Evolutionary conservation across 179 eudicot species (phyloP).

Genomic region (Silene vulgaris): DNA sequence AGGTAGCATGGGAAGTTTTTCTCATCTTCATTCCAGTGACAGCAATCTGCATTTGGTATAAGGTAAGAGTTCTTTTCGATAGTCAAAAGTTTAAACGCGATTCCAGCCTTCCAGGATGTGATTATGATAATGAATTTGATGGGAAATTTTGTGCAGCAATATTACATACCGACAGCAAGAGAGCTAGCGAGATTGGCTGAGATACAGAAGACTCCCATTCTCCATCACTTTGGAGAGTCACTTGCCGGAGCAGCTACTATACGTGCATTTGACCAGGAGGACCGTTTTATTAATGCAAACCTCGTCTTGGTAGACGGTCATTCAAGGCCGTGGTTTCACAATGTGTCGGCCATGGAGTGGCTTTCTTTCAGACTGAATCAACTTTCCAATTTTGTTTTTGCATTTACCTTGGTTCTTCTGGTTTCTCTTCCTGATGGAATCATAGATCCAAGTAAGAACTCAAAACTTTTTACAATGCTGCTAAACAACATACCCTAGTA

Average conservation of each 20-base stretch:
- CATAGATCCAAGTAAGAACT: slow-evolving; percentile 76
- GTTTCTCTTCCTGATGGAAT: slow-evolving; percentile 90
- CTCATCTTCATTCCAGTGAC: slow-evolving; percentile 82
- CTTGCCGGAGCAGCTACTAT: slow-evolving; percentile 91
- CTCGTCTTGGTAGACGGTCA: slow-evolving; percentile 60
- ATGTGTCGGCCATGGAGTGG: slow-evolving; percentile 92
- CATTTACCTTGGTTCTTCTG: slow-evolving; percentile 69
- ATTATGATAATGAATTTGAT: neutral
- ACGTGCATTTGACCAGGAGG: slow-evolving; percentile 75
- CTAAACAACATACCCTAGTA: neutral
- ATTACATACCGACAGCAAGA: slow-evolving; percentile 90
- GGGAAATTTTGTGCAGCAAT: slow-evolving; percentile 45
- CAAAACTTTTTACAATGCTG: neutral
- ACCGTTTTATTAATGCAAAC: slow-evolving; percentile 58
- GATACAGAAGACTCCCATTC: slow-evolving; percentile 79
- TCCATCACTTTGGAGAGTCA: slow-evolving; percentile 94
- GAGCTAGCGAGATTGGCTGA: slow-evolving; percentile 82
- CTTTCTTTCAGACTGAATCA: slow-evolving; percentile 88
- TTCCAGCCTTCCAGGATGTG: neutral
- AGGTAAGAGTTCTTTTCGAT: slow-evolving; percentile 39
- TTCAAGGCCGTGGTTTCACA: slow-evolving; percentile 94
- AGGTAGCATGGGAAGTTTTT: slow-evolving; percentile 93
- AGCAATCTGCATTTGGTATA: slow-evolving; percentile 80
- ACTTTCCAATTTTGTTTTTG: slow-evolving; percentile 83
- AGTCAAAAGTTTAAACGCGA: neutral